Conservation (phyloP, 768 basidiomycete genomes). For the Russula sp. region DNA sequence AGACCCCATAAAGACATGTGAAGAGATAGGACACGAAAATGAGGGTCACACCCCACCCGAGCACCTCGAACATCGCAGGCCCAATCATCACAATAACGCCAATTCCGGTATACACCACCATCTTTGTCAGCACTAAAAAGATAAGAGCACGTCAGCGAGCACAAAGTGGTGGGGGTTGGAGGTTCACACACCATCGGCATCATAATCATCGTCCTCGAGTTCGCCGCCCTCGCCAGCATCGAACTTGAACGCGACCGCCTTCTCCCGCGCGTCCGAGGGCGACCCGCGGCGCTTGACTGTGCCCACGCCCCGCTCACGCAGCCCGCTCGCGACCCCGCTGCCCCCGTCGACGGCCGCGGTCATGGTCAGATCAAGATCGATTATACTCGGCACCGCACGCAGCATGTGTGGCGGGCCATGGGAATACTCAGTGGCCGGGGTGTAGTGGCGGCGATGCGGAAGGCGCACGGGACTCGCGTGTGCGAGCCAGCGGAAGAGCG, state of each 20-base stretch:
- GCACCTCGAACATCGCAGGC: too few relatives aligned
- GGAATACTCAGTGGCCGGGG: constrained; percentile 84
- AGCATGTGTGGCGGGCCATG: constrained; percentile 57
- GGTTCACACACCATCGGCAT: constrained; percentile 66
- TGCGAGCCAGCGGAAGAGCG: constrained; percentile 72
- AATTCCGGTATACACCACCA: too few relatives aligned
- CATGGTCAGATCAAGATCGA: constrained; percentile 53
- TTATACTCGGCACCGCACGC: constrained; percentile 76
- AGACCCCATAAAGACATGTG: too few relatives aligned
- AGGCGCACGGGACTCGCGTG: constrained; percentile 50
- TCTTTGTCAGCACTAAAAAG: too few relatives aligned
- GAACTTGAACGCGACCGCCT: constrained; percentile 15
- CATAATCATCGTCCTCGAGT: constrained; percentile 45
- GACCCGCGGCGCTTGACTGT: constrained; percentile 22
- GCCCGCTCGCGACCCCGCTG: constrained; percentile 30
- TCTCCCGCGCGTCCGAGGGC: constrained; percentile 7
- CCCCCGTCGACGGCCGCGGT: constrained; percentile 27
- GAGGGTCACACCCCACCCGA: too few relatives aligned
- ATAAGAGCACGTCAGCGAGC: constrained; percentile 4
- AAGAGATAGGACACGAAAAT: too few relatives aligned
- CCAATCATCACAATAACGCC: too few relatives aligned
- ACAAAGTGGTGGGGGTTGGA: background rate
- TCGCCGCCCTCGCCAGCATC: constrained; percentile 23
- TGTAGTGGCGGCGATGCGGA: constrained; percentile 84
- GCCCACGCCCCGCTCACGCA: constrained; percentile 39